phyloP scores from a whole-genome alignment of 2,329 filamentous ascomycete species.

The Stachybotrys chlorohalonatus region DNA sequence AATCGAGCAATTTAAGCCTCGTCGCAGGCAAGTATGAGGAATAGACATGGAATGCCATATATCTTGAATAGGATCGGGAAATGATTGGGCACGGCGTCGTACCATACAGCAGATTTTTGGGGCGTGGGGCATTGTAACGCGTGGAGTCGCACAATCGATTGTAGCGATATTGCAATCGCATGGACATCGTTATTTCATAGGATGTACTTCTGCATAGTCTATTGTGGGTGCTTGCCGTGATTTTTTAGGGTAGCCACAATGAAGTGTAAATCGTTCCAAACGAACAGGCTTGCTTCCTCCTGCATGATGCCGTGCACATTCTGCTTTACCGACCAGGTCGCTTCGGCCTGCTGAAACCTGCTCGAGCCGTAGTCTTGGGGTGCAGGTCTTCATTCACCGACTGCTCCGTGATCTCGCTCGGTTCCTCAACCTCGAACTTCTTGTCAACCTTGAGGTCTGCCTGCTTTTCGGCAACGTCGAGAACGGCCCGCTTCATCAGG shows the following conservation, averaged over 20 bases:
- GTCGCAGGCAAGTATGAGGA: conserved; percentile 60
- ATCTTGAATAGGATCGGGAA: background rate
- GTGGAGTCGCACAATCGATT: background rate
- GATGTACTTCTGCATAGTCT: background rate
- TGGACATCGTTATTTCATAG: background rate
- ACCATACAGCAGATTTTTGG: no score
- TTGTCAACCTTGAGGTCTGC: conserved; percentile 60
- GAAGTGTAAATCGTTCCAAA: background rate
- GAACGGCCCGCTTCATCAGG: conserved; percentile 56
- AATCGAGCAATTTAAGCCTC: conserved; percentile 53
- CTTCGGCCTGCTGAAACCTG: conserved; percentile 70
- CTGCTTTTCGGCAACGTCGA: conserved; percentile 56
- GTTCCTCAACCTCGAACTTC: conserved; percentile 60
- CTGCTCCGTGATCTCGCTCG: conserved; percentile 61
- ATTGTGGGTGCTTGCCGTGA: background rate
- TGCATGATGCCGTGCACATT: background rate
- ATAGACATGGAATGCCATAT: conserved; percentile 20
- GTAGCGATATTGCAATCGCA: background rate
- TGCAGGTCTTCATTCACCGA: conserved; percentile 58
- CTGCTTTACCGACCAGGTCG: conserved; percentile 54
- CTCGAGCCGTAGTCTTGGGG: conserved; percentile 55
- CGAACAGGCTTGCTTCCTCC: background rate
- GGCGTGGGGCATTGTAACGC: background rate
- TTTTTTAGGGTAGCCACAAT: background rate
- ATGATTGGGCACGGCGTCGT: background rate